Evolutionary conservation across 2,329 filamentous ascomycete genomes (phyloP).

Genomic region (Torrubiellomyces zombiae): DNA sequence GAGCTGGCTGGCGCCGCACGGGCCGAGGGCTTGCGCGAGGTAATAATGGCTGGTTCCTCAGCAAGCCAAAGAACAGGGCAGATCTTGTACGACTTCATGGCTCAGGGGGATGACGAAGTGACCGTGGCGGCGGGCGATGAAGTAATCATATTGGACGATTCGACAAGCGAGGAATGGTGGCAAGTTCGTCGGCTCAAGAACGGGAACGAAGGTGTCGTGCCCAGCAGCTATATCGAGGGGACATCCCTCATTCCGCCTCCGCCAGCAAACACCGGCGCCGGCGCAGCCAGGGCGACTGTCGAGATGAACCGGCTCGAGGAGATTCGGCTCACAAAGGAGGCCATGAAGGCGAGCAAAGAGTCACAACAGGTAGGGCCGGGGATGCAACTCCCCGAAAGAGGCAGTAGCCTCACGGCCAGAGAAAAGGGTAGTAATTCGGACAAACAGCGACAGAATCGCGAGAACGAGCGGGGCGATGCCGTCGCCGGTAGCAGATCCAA

Average conservation of each 20-base stretch:
- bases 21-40: slow-evolving; percentile 71
- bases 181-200: slow-evolving; percentile 82
- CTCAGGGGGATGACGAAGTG: slow-evolving; percentile 91
- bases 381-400: slow-evolving; percentile 59
- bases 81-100: slow-evolving; percentile 90
- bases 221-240: slow-evolving; percentile 88
- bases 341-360: slow-evolving; percentile 46
- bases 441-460: slow-evolving; percentile 56
- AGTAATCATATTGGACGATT: slow-evolving; percentile 76
- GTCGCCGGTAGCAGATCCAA: slow-evolving; percentile 41
- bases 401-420: slow-evolving; percentile 58
- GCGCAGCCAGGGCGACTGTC: slow-evolving; percentile 43
- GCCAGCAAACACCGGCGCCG: slow-evolving; percentile 27
- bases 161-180: slow-evolving; percentile 96
- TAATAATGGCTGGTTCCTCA: slow-evolving; percentile 64
- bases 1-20: slow-evolving; percentile 76
- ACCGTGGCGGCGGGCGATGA: slow-evolving; percentile 83
- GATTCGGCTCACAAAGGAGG: slow-evolving; percentile 66
- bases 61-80: slow-evolving; percentile 61
- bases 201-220: slow-evolving; percentile 88
- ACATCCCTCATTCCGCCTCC: slow-evolving; percentile 46
- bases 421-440: slow-evolving; percentile 49
- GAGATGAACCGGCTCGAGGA: slow-evolving; percentile 70
- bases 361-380: slow-evolving; percentile 54
- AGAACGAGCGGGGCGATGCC: slow-evolving; percentile 44